A percentile compares a stretch with the other conserved stretches of the same genome.
Conservation (phyloP, 2,329 filamentous ascomycete genomes). For the Aquanectria penicillioides region DNA sequence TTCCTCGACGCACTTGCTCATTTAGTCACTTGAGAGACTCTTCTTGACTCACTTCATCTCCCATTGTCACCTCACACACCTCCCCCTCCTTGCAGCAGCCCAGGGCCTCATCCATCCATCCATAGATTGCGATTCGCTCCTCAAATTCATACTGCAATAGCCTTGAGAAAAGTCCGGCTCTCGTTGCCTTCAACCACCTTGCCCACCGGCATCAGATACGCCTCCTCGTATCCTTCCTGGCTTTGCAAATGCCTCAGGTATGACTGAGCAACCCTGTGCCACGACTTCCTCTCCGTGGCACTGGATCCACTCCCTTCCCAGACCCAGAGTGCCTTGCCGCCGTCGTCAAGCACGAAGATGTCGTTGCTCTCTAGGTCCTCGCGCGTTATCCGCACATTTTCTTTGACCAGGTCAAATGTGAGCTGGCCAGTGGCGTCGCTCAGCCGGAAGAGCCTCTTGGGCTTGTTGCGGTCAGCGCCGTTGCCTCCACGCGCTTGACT, state of each 20-base stretch:
- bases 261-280: conserved; percentile 68
- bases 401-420: conserved; percentile 67
- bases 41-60: background rate
- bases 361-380: conserved; percentile 67
- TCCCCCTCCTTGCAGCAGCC: background rate
- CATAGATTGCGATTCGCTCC: no score
- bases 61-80: background rate
- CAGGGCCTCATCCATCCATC: no score
- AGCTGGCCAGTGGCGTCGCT: conserved; percentile 69
- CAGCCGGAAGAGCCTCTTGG: conserved; percentile 66
- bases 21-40: background rate
- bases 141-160: conserved; percentile 47
- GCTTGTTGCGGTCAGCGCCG: conserved; percentile 26
- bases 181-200: conserved; percentile 68
- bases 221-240: conserved; percentile 43
- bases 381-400: conserved; percentile 56
- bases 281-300: conserved; percentile 65
- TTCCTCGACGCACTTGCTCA: background rate
- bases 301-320: conserved; percentile 72
- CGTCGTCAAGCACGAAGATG: conserved; percentile 70
- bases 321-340: conserved; percentile 69
- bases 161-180: conserved; percentile 61
- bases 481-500: conserved; percentile 23
- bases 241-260: conserved; percentile 59
- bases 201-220: conserved; percentile 61